Conservation (phyloP, 164 flowering plant genomes). For the Tinospora cordifolia region DNA sequence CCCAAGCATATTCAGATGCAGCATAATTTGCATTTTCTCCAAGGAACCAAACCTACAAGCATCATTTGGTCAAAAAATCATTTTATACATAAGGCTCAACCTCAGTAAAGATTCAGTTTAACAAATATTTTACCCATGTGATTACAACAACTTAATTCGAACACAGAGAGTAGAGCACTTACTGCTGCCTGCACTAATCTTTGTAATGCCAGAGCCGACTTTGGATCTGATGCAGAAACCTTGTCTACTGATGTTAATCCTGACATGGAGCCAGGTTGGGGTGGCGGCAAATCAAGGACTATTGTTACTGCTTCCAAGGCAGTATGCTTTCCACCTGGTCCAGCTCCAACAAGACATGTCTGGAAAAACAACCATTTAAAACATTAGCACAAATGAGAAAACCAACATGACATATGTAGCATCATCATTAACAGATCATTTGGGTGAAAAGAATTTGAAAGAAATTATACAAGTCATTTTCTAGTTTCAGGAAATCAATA, state of each 20-base stretch:
- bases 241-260: constrained; percentile 77
- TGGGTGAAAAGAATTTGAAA: constrained; percentile 4
- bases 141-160: not conserved
- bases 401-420: not conserved
- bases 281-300: constrained; percentile 97
- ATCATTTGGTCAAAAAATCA: not conserved
- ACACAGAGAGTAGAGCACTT: constrained; percentile 23
- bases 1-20: constrained; percentile 99
- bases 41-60: constrained; percentile 90
- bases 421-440: constrained; percentile 9
- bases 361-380: constrained; percentile 19
- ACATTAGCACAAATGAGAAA: not conserved
- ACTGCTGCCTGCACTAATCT: constrained; percentile 98
- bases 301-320: constrained; percentile 98
- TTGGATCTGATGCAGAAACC: constrained; percentile 96
- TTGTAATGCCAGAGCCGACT: constrained; percentile 92
- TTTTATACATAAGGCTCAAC: not conserved
- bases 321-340: constrained; percentile 95
- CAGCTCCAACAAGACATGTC: constrained; percentile 99
- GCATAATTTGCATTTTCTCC: constrained; percentile 99
- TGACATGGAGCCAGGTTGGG: constrained; percentile 84
- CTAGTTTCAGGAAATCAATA: not conserved
- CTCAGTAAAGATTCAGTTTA: not conserved
- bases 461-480: not conserved
- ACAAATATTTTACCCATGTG: not conserved